phyloP scores from a whole-genome alignment of 1,284 basidiomycete species.

The Irpex rosettiformis region DNA sequence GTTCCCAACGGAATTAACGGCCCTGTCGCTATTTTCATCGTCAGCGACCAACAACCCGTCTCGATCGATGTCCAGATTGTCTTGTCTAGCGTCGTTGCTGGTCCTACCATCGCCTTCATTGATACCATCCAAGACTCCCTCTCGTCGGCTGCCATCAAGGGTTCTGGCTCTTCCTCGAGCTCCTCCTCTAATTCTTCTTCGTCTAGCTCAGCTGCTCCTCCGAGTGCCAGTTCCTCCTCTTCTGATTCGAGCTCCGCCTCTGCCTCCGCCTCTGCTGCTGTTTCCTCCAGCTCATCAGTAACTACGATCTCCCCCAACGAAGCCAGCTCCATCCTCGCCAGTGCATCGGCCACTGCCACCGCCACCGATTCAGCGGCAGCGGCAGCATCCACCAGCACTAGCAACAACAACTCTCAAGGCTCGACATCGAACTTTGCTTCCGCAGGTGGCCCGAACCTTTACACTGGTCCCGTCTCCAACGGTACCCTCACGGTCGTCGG shows the following conservation, averaged over 20 bases:
- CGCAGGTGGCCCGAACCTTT: conserved; percentile 34
- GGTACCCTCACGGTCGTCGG: conserved; percentile 32
- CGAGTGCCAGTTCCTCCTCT: not conserved
- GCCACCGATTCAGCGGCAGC: no score
- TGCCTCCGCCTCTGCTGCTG: conserved; percentile 11
- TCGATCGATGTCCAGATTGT: conserved; percentile 63
- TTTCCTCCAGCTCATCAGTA: conserved; percentile 19
- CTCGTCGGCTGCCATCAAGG: conserved; percentile 40
- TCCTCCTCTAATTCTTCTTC: conserved; percentile 1
- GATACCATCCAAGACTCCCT: conserved; percentile 53
- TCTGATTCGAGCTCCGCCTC: conserved; percentile 10
- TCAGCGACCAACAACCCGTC: conserved; percentile 59
- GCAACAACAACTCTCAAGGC: conserved; percentile 17
- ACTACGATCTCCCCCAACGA: conserved; percentile 43
- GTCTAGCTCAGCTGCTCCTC: conserved; percentile 3
- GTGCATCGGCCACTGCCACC: conserved; percentile 26
- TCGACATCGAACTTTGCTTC: conserved; percentile 18
- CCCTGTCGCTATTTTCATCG: conserved; percentile 72
- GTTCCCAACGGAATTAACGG: conserved; percentile 66
- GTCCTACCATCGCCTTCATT: conserved; percentile 69
- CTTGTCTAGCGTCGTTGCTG: conserved; percentile 59
- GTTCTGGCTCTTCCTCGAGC: conserved; percentile 10
- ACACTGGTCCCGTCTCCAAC: conserved; percentile 38
- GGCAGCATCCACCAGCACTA: conserved; percentile 4
- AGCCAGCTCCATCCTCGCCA: conserved; percentile 42